A percentile compares a stretch with the other conserved stretches of the same genome.
phyloP scores from a whole-genome alignment of 2,329 filamentous ascomycete species.

The Pseudogymnoascus sp. region DNA sequence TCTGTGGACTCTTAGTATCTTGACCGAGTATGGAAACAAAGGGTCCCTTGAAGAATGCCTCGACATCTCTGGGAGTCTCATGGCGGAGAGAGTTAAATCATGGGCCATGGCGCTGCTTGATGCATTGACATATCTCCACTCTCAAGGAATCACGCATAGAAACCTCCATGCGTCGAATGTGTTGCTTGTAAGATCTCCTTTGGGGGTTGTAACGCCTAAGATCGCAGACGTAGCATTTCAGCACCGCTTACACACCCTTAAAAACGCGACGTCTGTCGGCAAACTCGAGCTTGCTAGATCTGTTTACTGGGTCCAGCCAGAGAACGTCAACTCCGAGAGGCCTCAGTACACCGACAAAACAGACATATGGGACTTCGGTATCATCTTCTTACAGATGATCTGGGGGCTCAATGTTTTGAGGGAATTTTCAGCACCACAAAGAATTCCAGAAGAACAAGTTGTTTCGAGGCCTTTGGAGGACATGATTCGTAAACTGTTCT shows the following conservation, averaged over 20 bases:
- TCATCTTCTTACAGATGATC: constrained; percentile 88
- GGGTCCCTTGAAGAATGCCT: constrained; percentile 77
- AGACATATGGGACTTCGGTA: constrained; percentile 91
- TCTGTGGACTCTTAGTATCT: constrained; percentile 65
- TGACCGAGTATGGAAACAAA: constrained; percentile 72
- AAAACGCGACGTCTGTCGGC: constrained; percentile 38
- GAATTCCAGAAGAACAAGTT: constrained; percentile 61
- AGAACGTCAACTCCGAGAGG: constrained; percentile 57
- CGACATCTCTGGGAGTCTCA: constrained; percentile 66
- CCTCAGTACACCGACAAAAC: constrained; percentile 66
- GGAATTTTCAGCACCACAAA: constrained; percentile 71
- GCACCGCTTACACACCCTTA: constrained; percentile 55
- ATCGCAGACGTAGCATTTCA: constrained; percentile 69
- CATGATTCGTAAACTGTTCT: constrained; percentile 77
- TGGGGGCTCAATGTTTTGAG: constrained; percentile 73
- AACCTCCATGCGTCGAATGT: constrained; percentile 75
- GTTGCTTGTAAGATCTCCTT: constrained; percentile 62
- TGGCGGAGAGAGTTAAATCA: constrained; percentile 67
- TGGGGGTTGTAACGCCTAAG: constrained; percentile 64
- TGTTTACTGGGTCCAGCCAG: constrained; percentile 73
- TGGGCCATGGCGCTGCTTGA: constrained; percentile 92
- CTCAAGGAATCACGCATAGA: constrained; percentile 74
- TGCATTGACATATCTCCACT: constrained; percentile 79
- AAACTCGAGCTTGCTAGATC: constrained; percentile 59
- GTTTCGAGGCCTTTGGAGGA: constrained; percentile 72